phyloP scores from a whole-genome alignment of 1,139 yeast species.

The Geotrichum australiense region DNA sequence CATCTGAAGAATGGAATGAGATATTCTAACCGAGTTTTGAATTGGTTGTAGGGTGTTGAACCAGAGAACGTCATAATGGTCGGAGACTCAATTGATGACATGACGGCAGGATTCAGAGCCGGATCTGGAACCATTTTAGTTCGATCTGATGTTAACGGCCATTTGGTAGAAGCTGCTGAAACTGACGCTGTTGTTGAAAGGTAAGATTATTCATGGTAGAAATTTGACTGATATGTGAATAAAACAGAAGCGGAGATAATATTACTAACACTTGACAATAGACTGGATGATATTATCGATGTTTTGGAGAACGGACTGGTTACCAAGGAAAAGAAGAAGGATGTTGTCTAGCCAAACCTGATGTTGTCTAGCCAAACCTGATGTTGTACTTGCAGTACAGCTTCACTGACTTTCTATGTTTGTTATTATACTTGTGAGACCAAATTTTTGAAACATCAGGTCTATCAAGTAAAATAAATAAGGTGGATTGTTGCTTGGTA shows the following conservation, averaged over 20 bases:
- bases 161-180: conserved; percentile 33
- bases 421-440: too few species aligned
- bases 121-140: conserved; percentile 51
- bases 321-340: conserved; percentile 20
- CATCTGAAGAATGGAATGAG: too few species aligned
- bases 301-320: conserved; percentile 36
- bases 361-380: too few species aligned
- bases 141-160: conserved; percentile 42
- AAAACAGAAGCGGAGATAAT: not conserved
- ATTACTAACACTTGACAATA: conserved; percentile 19
- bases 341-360: too few species aligned
- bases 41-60: conserved; percentile 22
- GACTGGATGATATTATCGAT: conserved; percentile 40
- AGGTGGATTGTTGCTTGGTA: too few species aligned
- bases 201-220: conserved; percentile 13
- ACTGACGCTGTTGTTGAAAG: conserved; percentile 40
- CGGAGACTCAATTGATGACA: conserved; percentile 62
- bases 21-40: not conserved
- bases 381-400: too few species aligned
- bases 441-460: too few species aligned
- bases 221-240: not conserved
- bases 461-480: too few species aligned
- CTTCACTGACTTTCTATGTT: too few species aligned
- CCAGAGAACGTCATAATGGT: conserved; percentile 53
- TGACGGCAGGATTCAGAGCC: conserved; percentile 51